Percentiles rank a stretch among this genome's conserved stretches.
phyloP scores from a whole-genome alignment of 345 rosid species.

The Eucalyptus sp. region DNA sequence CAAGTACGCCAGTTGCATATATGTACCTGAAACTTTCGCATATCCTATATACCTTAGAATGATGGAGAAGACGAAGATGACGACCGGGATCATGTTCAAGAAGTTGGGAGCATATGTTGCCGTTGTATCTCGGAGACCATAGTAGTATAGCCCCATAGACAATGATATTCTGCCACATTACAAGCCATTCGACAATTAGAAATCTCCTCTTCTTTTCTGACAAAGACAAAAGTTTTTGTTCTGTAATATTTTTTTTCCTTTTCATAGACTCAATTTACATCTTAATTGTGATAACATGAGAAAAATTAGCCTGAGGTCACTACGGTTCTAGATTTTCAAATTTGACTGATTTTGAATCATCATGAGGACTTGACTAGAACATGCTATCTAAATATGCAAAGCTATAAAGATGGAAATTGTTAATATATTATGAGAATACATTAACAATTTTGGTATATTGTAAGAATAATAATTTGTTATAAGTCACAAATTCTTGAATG shows the following conservation, averaged over 20 bases:
- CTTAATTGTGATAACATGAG: background rate
- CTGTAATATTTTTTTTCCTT: background rate
- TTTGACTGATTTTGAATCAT: background rate
- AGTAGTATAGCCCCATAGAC: slow-evolving; percentile 27
- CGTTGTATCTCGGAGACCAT: slow-evolving; percentile 28
- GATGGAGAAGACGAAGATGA: slow-evolving; percentile 23
- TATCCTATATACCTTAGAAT: slow-evolving; percentile 5
- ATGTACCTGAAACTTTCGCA: background rate
- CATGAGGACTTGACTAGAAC: background rate
- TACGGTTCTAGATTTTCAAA: background rate
- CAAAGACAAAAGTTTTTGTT: background rate
- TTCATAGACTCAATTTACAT: background rate
- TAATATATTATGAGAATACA: too few species aligned
- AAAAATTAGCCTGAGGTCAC: too few species aligned
- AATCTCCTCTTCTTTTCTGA: background rate
- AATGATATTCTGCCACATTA: slow-evolving; percentile 12
- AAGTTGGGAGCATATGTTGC: slow-evolving; percentile 31
- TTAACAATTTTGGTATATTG: too few species aligned
- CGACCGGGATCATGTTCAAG: slow-evolving; percentile 25
- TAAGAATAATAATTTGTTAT: too few species aligned
- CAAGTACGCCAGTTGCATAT: background rate
- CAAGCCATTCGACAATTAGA: background rate
- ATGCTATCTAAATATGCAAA: too few species aligned
- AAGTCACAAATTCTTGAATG: too few species aligned
- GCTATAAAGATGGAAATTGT: too few species aligned